Conservation (phyloP, 805 yeast genomes). For the Lipomyces mesembrius region DNA sequence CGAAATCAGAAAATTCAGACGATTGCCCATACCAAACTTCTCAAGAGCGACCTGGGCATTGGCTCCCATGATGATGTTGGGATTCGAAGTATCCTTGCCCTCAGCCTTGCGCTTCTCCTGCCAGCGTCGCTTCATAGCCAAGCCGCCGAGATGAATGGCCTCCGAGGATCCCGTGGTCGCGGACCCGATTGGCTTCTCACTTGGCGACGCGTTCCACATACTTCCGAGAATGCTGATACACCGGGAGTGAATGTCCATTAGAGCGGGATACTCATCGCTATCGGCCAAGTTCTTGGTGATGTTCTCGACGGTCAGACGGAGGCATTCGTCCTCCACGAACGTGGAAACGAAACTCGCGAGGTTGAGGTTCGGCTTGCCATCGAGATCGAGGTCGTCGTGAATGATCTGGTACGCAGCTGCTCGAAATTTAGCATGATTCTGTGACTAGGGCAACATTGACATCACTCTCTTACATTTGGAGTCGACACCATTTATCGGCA, state of each 20-base stretch:
- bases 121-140: conserved; percentile 92
- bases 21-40: conserved; percentile 61
- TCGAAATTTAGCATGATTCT: background rate
- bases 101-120: conserved; percentile 63
- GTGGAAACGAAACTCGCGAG: conserved; percentile 86
- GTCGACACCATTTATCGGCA: conserved; percentile 34
- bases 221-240: conserved; percentile 80
- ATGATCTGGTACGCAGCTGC: conserved; percentile 62
- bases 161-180: conserved; percentile 95
- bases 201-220: conserved; percentile 75
- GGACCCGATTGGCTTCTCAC: conserved; percentile 68
- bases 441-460: background rate
- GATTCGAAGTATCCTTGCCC: conserved; percentile 65
- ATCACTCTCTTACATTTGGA: conserved; percentile 16
- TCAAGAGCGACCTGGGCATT: conserved; percentile 94
- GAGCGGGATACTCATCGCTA: conserved; percentile 88
- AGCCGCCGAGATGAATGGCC: conserved; percentile 91
- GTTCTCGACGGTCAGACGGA: conserved; percentile 66
- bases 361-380: conserved; percentile 82
- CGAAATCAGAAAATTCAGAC: background rate
- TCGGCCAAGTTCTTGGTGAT: conserved; percentile 88
- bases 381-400: conserved; percentile 75
- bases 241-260: conserved; percentile 77
- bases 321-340: conserved; percentile 58
- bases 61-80: conserved; percentile 89